Percentiles rank a stretch among this genome's conserved stretches.
These are phyloP conservation scores for Cystofilobasidium ferigula DNA, from an alignment of 768 basidiomycete genomes.

Conservation along the genomic window DNA sequence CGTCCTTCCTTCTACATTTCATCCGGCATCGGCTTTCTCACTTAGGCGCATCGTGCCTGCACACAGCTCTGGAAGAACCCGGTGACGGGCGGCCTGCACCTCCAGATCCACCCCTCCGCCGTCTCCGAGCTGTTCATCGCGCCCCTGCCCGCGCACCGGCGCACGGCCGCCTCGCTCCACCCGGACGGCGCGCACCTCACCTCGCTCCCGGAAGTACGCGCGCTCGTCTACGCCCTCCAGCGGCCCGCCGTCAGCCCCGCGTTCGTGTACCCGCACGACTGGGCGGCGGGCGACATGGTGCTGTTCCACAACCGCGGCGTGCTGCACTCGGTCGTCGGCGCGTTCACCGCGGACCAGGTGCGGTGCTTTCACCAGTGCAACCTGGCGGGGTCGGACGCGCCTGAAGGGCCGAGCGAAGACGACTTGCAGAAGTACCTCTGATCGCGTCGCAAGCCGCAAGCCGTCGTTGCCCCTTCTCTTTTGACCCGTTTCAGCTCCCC, in stretches of 20 bases:
- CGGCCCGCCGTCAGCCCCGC: slow-evolving; percentile 32
- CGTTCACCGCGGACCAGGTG: slow-evolving; percentile 48
- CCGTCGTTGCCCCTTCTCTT: background rate
- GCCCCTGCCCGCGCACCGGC: slow-evolving; percentile 54
- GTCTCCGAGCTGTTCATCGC: slow-evolving; percentile 55
- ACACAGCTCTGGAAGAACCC: slow-evolving; percentile 83
- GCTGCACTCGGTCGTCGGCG: slow-evolving; percentile 65
- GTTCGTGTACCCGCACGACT: slow-evolving; percentile 77
- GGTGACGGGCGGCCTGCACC: slow-evolving; percentile 64
- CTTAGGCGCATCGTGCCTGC: background rate
- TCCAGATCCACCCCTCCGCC: slow-evolving; percentile 82
- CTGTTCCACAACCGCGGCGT: slow-evolving; percentile 79
- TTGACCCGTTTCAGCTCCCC: background rate
- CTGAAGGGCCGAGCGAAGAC: slow-evolving; percentile 53
- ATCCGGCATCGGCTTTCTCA: background rate
- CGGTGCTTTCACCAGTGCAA: slow-evolving; percentile 71
- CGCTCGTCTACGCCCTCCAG: slow-evolving; percentile 66
- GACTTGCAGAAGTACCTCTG: slow-evolving; percentile 55
- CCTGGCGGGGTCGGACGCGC: slow-evolving; percentile 66
- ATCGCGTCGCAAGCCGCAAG: background rate
- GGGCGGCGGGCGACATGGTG: slow-evolving; percentile 59
- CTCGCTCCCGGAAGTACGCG: slow-evolving; percentile 60
- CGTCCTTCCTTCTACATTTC: slow-evolving; percentile 24
- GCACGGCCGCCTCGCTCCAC: slow-evolving; percentile 54
- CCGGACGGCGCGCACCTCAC: slow-evolving; percentile 70